These are phyloP conservation scores for Oryza officinalis DNA, from an alignment of 176 grass and related monocot genomes.

Conservation along the genomic window DNA sequence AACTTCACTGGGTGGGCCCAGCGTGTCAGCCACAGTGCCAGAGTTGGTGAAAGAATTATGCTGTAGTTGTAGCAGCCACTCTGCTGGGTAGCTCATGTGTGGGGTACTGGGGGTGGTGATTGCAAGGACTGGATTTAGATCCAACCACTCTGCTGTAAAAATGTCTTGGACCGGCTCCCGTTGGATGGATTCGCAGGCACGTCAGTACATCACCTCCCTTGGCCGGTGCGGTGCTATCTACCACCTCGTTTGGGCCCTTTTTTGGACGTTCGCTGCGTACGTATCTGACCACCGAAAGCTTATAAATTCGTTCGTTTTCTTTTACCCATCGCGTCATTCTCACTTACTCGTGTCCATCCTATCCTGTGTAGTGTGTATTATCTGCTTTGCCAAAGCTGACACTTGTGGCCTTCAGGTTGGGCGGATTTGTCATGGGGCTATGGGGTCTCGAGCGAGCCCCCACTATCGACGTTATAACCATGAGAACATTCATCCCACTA, in stretches of 20 bases:
- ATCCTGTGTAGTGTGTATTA: not conserved
- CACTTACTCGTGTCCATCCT: not conserved
- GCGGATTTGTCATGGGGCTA: no score
- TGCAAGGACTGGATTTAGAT: constrained; percentile 14
- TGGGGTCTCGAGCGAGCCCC: no score
- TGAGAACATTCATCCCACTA: no score
- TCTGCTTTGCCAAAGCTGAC: constrained; percentile 30
- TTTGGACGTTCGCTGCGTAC: constrained; percentile 18
- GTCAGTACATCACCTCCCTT: not conserved
- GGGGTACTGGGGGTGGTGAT: constrained; percentile 17
- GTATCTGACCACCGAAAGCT: constrained; percentile 44
- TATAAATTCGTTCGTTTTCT: constrained; percentile 10
- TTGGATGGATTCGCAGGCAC: constrained; percentile 27
- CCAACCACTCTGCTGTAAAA: constrained; percentile 36
- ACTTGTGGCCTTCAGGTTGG: no score
- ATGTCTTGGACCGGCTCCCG: constrained; percentile 27
- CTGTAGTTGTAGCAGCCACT: not conserved
- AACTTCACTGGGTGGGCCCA: not conserved
- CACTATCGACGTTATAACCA: no score
- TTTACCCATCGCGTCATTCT: not conserved
- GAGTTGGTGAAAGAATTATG: not conserved
- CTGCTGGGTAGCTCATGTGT: not conserved
- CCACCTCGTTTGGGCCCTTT: constrained; percentile 28
- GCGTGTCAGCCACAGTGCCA: not conserved
- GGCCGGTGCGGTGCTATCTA: not conserved